Conservation (phyloP, 2,329 filamentous ascomycete genomes). For the Emericellopsis atlantica region DNA sequence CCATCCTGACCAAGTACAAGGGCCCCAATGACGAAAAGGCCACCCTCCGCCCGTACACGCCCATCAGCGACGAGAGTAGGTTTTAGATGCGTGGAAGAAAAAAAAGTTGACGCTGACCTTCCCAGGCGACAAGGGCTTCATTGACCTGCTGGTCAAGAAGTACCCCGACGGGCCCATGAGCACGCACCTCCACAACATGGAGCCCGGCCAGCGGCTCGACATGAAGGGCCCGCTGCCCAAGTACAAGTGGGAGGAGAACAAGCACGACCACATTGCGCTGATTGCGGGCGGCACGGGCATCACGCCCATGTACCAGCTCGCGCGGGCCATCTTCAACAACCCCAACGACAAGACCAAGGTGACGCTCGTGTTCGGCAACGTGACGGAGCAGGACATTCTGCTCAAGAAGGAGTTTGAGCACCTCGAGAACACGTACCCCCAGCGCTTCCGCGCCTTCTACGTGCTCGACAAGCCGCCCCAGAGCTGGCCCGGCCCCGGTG, state of each 20-base stretch:
- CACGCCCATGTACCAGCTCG: conserved; percentile 95
- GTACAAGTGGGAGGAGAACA: conserved; percentile 81
- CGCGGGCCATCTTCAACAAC: conserved; percentile 88
- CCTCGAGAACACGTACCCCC: conserved; percentile 89
- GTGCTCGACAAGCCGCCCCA: conserved; percentile 71
- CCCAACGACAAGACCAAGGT: conserved; percentile 96
- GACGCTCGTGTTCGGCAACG: conserved; percentile 86
- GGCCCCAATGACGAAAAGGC: conserved; percentile 72
- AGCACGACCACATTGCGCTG: conserved; percentile 78
- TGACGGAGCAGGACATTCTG: conserved; percentile 81
- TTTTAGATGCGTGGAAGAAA: background rate
- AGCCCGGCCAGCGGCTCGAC: conserved; percentile 68
- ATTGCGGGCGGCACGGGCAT: conserved; percentile 95
- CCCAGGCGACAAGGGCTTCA: conserved; percentile 58
- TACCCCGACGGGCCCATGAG: conserved; percentile 92
- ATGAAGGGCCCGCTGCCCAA: conserved; percentile 96
- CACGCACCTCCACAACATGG: conserved; percentile 72
- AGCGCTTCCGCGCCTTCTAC: conserved; percentile 93
- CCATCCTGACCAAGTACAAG: conserved; percentile 86
- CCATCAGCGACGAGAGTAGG: conserved; percentile 70
- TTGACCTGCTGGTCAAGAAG: conserved; percentile 85
- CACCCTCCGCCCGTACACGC: conserved; percentile 85
- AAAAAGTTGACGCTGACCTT: background rate
- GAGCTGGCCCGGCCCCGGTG: conserved; percentile 64
- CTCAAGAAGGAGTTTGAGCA: conserved; percentile 74